Conservation (phyloP, 495 filamentous ascomycete species). For the Xylaria telfairii region DNA sequence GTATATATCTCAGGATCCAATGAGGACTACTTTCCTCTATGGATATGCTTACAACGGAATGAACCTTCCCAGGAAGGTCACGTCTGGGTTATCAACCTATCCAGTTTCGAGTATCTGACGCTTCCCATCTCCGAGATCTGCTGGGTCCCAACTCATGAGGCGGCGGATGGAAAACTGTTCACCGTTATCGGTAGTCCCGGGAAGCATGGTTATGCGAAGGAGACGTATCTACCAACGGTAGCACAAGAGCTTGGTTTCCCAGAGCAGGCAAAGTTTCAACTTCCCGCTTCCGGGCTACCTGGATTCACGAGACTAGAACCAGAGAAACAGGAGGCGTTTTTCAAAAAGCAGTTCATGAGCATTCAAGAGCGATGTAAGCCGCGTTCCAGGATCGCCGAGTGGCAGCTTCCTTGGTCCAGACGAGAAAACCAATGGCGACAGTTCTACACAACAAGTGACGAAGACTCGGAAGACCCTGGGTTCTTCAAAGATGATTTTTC, state of each 20-base stretch:
- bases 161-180: slow-evolving; percentile 34
- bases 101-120: slow-evolving; percentile 27
- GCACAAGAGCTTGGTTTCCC: slow-evolving; percentile 28
- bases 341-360: slow-evolving; percentile 28
- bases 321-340: slow-evolving; percentile 24
- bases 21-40: slow-evolving; percentile 25
- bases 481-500: slow-evolving; percentile 3
- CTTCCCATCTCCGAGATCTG: slow-evolving; percentile 36
- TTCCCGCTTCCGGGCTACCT: background rate
- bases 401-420: background rate
- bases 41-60: slow-evolving; percentile 28
- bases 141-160: slow-evolving; percentile 40
- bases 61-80: background rate
- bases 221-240: slow-evolving; percentile 14
- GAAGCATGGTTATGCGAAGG: slow-evolving; percentile 14
- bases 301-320: slow-evolving; percentile 7
- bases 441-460: background rate
- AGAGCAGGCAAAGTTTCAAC: slow-evolving; percentile 14
- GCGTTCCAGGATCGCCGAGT: background rate
- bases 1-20: slow-evolving; percentile 34
- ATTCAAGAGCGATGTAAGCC: background rate
- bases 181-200: slow-evolving; percentile 40
- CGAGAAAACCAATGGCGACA: background rate
- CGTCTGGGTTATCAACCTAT: slow-evolving; percentile 39
- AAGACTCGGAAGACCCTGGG: background rate